phyloP scores from a whole-genome alignment of 2,329 filamentous ascomycete genomes.

The Fusarium sp. region DNA sequence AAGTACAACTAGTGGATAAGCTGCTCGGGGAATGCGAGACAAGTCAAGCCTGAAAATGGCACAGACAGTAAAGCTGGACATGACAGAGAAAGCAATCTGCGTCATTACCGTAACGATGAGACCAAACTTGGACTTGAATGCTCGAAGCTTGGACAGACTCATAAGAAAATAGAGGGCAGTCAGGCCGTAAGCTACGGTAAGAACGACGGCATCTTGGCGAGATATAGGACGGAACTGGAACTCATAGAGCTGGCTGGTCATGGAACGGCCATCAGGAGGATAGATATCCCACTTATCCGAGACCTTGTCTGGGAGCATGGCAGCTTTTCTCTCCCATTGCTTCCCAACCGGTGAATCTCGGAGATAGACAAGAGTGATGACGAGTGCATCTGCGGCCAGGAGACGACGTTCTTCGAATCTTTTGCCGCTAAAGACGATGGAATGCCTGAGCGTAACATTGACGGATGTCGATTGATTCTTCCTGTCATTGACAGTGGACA shows the following conservation, averaged over 20 bases:
- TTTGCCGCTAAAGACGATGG: conserved; percentile 88
- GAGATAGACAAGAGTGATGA: conserved; percentile 82
- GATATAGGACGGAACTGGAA: conserved; percentile 86
- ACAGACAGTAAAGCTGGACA: conserved; percentile 86
- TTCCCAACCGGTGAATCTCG: conserved; percentile 75
- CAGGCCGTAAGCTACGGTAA: conserved; percentile 76
- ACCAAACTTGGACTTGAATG: conserved; percentile 83
- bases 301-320: conserved; percentile 65
- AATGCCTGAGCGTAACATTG: conserved; percentile 82
- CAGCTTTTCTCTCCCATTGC: conserved; percentile 75
- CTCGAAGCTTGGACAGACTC: conserved; percentile 78
- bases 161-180: conserved; percentile 76
- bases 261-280: conserved; percentile 69
- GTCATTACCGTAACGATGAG: conserved; percentile 79
- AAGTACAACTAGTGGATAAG: conserved; percentile 83
- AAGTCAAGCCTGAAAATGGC: conserved; percentile 83
- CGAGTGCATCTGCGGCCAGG: conserved; percentile 81
- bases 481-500: conserved; percentile 78
- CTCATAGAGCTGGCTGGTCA: conserved; percentile 77
- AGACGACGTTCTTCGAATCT: conserved; percentile 78
- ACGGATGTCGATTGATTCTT: conserved; percentile 76
- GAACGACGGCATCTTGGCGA: conserved; percentile 73
- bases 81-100: conserved; percentile 80
- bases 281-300: conserved; percentile 76
- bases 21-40: conserved; percentile 80